These are phyloP conservation scores for Fusarium protoensiforme DNA, from an alignment of 2,329 filamentous ascomycete genomes.

Conservation along the genomic window DNA sequence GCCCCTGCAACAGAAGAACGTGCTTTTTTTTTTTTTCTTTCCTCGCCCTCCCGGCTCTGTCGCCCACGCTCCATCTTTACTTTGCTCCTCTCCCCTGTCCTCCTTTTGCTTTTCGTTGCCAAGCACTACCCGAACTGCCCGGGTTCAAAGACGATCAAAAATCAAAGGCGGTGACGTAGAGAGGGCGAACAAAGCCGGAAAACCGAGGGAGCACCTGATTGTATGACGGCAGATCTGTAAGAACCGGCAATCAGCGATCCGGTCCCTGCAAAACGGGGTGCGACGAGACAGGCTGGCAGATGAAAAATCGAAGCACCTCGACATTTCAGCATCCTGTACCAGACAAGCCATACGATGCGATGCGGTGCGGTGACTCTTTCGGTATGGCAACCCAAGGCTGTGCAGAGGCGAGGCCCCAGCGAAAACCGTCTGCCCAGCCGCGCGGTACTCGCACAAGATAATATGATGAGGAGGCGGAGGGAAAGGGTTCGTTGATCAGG, in stretches of 20 bases:
- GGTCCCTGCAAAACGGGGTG: neutral
- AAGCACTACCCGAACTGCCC: neutral
- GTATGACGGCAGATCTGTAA: conserved; percentile 35
- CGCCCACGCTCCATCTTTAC: conserved; percentile 1
- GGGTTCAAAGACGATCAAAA: neutral
- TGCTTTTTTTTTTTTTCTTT: conserved; percentile 9
- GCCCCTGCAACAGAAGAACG: conserved; percentile 12
- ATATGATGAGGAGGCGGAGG: conserved; percentile 29
- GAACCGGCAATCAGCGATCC: conserved; percentile 30
- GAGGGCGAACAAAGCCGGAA: conserved; percentile 8
- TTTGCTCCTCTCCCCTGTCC: neutral
- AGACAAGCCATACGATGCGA: conserved; percentile 15
- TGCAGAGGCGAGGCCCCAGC: conserved; percentile 14
- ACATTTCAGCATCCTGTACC: conserved; percentile 16
- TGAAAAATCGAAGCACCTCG: conserved; percentile 26
- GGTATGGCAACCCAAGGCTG: conserved; percentile 23
- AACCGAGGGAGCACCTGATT: conserved; percentile 25
- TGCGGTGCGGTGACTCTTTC: conserved; percentile 8
- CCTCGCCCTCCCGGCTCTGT: neutral
- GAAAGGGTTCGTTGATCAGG: conserved; percentile 7
- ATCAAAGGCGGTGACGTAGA: conserved; percentile 30
- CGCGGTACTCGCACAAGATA: conserved; percentile 16
- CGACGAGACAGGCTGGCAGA: conserved; percentile 7
- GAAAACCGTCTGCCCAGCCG: conserved; percentile 25
- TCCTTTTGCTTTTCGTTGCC: neutral